Evolutionary conservation across 768 basidiomycete species (phyloP), one percentile per base, ranked within the genome.

Genomic region (Russula foetens): DNA sequence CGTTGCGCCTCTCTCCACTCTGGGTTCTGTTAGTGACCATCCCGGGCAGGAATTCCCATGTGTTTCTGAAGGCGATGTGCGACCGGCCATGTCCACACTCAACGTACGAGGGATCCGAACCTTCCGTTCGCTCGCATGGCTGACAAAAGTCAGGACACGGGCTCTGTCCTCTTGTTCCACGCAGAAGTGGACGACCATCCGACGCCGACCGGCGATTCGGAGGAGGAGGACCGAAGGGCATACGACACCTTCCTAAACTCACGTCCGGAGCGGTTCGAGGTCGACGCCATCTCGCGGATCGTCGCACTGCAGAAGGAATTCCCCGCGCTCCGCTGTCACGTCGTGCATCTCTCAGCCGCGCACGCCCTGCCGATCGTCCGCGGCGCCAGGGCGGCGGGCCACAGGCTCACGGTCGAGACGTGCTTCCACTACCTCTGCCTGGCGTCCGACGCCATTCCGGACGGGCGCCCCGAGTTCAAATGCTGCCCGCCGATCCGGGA

Each of bases 401-500:
- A 84, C 35, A 84, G 85, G 9, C 75, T 99, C 53, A 92, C 93
- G 0, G 91, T 93, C 52, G 96, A 99, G 77, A 99, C 96, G 0
- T 98, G 95, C 73, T 98, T 96, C 75, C 96, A 99, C 73, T 99
- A 99, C 75, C 83, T 98, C 23, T 84, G 84, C 66, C 81, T 97
- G 8, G 76, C 81, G 43, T 80, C 92, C 0, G 81, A 84, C 56
- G 74, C 82, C 49, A 86, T 97, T 59, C 92, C 91, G 6, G 70
- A 80, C 58, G 87, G 88, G 11, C 82, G 74, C 24, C 86, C 94
- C 52, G 86, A 94, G 71, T 95, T 92, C 79, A 97, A 98, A 71
- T 99, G 96, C 69, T 97, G 93, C 70, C 96, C 96, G 4, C 97
- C 96, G 5, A 89, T 99, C 63, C 83, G 96, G 47, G 81, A 84